A percentile compares a stretch with the other conserved stretches of the same genome.
Evolutionary conservation across 2,329 filamentous ascomycete genomes (phyloP).

Genomic region (Fusarium austroafricanum): DNA sequence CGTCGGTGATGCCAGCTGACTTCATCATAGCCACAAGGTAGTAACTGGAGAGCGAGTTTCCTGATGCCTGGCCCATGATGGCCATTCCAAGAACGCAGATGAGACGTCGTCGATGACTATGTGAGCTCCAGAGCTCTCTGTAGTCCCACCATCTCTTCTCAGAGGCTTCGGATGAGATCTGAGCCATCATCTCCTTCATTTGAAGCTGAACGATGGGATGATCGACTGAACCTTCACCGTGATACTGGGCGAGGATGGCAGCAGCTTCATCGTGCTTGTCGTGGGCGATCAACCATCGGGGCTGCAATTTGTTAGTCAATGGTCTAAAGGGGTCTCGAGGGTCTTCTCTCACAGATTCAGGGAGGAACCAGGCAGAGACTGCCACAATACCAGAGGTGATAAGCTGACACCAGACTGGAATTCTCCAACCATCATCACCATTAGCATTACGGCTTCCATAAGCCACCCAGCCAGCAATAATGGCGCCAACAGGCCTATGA

Average conservation of each 20-base stretch:
- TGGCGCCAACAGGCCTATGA: constrained; percentile 54
- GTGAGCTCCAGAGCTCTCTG: constrained; percentile 61
- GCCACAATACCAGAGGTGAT: constrained; percentile 53
- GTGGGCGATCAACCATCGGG: constrained; percentile 55
- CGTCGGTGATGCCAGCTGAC: constrained; percentile 34
- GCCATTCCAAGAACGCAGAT: constrained; percentile 64
- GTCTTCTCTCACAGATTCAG: constrained; percentile 49
- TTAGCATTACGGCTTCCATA: constrained; percentile 60
- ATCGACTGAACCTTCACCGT: constrained; percentile 49
- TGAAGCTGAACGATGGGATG: constrained; percentile 55
- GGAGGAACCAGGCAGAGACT: constrained; percentile 51
- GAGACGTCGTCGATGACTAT: constrained; percentile 61
- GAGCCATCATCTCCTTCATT: constrained; percentile 54
- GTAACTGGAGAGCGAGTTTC: constrained; percentile 63
- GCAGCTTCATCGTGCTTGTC: constrained; percentile 53
- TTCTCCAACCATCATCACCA: constrained; percentile 50
- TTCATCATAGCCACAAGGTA: constrained; percentile 63
- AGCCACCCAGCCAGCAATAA: constrained; percentile 65
- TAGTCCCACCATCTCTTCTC: constrained; percentile 68
- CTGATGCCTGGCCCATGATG: constrained; percentile 66
- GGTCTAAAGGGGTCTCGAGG: fast-evolving
- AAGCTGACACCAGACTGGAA: constrained; percentile 55
- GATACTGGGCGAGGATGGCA: constrained; percentile 51
- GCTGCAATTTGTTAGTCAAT: constrained; percentile 17
- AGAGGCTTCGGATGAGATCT: constrained; percentile 56